Evolutionary conservation across 495 filamentous ascomycete genomes (phyloP), one percentile per base, ranked within the genome.

Genomic region (Letharia lupina): DNA sequence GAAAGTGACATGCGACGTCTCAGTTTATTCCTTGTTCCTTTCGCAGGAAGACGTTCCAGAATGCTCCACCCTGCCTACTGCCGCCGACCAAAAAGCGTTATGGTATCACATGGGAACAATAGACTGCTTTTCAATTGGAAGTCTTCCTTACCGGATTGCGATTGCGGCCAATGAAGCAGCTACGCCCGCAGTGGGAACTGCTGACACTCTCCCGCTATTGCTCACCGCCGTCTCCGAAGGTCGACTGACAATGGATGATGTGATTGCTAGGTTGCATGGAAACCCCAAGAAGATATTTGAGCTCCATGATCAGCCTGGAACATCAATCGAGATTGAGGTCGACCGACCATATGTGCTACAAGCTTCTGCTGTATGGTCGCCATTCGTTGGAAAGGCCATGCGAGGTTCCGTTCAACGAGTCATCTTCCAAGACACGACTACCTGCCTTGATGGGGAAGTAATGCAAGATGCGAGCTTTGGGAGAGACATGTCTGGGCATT

Each of bases 231-330:
- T 92, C 39, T 80, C 86, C 20, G 88, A 92, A 73, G 89, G 90
- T 63, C 86, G 80, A 67, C 75, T 94, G 69, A 90, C 87, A 2
- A 75, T 91, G 41, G 87, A 92, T 40, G 89, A 93, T 70, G 79
- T 94, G 72, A 86, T 81, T 64, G 72, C 79, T 39, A 83, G 87
- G 23, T 81, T 94, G 3, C 88, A 93, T 71, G 86, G 91, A 68
- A 92, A 91, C 69, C 90, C 90, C 28, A 91, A 88, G 80, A 84
- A 83, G 70, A 94, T 94, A 68, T 94, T 93, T 66, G 89, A 93
- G 78, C 82, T 94, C 58, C 90, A 94, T 68, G 90, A 94, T 68
- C 90, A 94, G 73, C 77, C 84, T 23, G 87, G 86, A 65, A 86
- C 87, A 63, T 85, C 83, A 15, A 78, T 93, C 40, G 90, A 94